Conservation (phyloP, 306 rosid genomes). For the Pyrus pyrifolia region DNA sequence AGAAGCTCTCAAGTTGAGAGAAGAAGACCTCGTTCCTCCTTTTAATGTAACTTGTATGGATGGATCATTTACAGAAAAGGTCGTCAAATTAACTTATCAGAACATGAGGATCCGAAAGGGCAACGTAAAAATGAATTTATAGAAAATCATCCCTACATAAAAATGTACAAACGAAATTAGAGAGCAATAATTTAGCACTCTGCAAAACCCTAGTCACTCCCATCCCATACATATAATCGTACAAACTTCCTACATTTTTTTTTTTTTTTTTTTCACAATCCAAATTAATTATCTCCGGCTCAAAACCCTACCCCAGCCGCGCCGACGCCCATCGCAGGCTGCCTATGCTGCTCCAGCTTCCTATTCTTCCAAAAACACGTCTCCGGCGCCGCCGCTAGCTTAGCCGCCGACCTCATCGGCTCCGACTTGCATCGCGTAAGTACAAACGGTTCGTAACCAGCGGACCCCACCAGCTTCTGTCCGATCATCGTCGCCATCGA, state of each 20-base stretch:
- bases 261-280: background rate
- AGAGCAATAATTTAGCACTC: constrained; percentile 12
- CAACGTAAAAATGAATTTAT: constrained; percentile 7
- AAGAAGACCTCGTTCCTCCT: no score
- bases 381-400: constrained; percentile 54
- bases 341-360: constrained; percentile 64
- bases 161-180: constrained; percentile 25
- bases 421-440: constrained; percentile 93
- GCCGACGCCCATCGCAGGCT: constrained; percentile 64
- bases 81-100: background rate
- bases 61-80: no score
- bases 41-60: no score
- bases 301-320: constrained; percentile 83
- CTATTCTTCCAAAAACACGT: constrained; percentile 79
- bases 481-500: constrained; percentile 74
- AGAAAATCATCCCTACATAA: constrained; percentile 24
- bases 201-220: constrained; percentile 15
- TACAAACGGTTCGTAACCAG: constrained; percentile 72
- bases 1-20: no score
- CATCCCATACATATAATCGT: background rate
- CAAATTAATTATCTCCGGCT: constrained; percentile 1
- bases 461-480: constrained; percentile 62
- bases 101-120: background rate
- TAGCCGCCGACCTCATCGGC: constrained; percentile 72
- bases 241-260: background rate